phyloP scores from a whole-genome alignment of 1,284 basidiomycete genomes.

The Hemileia vastatrix region DNA sequence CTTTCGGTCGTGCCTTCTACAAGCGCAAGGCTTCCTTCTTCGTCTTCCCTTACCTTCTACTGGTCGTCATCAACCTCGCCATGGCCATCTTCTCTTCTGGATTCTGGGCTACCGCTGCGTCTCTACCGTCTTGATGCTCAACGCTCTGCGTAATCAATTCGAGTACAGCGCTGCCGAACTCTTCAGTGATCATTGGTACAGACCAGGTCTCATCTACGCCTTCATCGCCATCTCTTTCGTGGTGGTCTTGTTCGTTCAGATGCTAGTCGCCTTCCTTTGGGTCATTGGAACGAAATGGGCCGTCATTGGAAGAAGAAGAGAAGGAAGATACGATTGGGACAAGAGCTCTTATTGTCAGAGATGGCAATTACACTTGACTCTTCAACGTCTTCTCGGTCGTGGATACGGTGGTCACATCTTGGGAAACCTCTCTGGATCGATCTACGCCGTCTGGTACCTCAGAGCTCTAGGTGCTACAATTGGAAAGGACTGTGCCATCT shows the following conservation, averaged over 20 bases:
- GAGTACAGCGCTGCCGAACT: conserved; percentile 28
- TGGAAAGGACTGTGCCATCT: conserved; percentile 39
- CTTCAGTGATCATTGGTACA: conserved; percentile 43
- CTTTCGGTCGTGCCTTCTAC: conserved; percentile 44
- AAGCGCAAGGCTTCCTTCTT: conserved; percentile 43
- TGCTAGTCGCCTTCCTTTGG: conserved; percentile 37
- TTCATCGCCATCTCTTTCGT: conserved; percentile 38
- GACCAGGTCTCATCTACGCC: conserved; percentile 38
- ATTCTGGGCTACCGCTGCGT: conserved; percentile 42
- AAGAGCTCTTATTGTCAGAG: conserved; percentile 44
- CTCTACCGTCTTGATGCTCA: conserved; percentile 38
- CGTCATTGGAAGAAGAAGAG: conserved; percentile 40
- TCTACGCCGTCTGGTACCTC: conserved; percentile 40
- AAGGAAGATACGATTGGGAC: conserved; percentile 45
- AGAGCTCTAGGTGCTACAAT: conserved; percentile 39
- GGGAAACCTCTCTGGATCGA: conserved; percentile 37
- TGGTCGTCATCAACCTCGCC: conserved; percentile 40
- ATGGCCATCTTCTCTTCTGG: conserved; percentile 38
- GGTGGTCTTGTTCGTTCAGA: conserved; percentile 36
- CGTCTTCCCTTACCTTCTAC: conserved; percentile 41
- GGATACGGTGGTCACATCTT: conserved; percentile 42
- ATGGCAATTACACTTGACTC: conserved; percentile 41
- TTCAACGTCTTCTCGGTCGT: conserved; percentile 37
- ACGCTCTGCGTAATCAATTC: conserved; percentile 33
- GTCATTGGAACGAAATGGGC: conserved; percentile 41